Evolutionary conservation across 2,329 filamentous ascomycete species (phyloP).

Genomic region (Coniochaeta ligniaria): DNA sequence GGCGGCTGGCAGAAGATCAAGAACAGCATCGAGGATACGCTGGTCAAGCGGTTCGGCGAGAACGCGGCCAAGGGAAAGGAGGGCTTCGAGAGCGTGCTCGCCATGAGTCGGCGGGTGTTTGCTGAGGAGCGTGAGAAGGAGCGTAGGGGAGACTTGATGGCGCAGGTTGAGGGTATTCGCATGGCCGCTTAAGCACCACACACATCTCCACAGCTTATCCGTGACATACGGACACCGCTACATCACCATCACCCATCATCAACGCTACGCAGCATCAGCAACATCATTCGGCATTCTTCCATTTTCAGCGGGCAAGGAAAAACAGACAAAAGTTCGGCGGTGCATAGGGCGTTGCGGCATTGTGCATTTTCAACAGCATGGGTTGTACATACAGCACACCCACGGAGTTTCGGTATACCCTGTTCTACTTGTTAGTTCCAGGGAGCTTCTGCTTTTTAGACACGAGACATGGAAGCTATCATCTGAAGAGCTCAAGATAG

Average conservation of each 20-base stretch:
- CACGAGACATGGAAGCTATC: slow-evolving; percentile 1
- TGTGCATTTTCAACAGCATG: slow-evolving; percentile 1
- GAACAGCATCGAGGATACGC: slow-evolving; percentile 90
- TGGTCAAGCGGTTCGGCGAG: slow-evolving; percentile 81
- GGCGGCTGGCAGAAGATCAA: slow-evolving; percentile 97
- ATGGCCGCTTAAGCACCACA: background rate
- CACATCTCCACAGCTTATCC: no score
- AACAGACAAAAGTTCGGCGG: background rate
- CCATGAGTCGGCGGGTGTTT: slow-evolving; percentile 88
- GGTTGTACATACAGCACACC: background rate
- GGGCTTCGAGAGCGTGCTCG: slow-evolving; percentile 90
- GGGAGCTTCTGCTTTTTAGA: background rate
- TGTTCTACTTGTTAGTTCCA: background rate
- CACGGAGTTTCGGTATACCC: slow-evolving; percentile 1
- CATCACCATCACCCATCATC: background rate
- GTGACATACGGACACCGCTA: no score
- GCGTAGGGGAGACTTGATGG: slow-evolving; percentile 20
- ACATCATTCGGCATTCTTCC: background rate
- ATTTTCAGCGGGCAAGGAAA: background rate
- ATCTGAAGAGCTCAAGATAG: slow-evolving; percentile 1
- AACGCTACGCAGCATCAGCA: background rate
- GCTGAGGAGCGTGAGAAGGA: slow-evolving; percentile 75
- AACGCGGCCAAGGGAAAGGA: slow-evolving; percentile 87
- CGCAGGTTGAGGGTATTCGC: slow-evolving; percentile 8
- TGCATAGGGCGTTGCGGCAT: background rate